Evolutionary conservation across 768 basidiomycete species (phyloP).

Genomic region (Termitomyces titanicus): DNA sequence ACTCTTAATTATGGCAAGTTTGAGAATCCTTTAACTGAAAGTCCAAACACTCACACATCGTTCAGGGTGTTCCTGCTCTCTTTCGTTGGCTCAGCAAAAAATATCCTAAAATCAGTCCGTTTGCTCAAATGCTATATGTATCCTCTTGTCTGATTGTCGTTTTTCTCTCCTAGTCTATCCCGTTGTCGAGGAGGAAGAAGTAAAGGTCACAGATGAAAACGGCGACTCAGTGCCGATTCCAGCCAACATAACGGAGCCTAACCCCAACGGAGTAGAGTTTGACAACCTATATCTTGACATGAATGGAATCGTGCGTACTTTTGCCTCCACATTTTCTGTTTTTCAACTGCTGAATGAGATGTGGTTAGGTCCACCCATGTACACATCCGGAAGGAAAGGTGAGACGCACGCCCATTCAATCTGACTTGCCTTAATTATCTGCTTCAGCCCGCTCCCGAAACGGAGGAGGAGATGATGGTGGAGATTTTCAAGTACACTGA

Average conservation of each 20-base stretch:
- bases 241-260: constrained; percentile 72
- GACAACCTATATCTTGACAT: constrained; percentile 98
- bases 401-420: constrained; percentile 13
- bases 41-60: constrained; percentile 1
- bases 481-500: constrained; percentile 97
- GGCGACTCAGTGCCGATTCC: constrained; percentile 71
- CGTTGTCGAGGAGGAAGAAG: constrained; percentile 84
- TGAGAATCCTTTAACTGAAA: neutral
- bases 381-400: constrained; percentile 98
- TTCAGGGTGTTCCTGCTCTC: constrained; percentile 92
- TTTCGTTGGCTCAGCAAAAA: constrained; percentile 99
- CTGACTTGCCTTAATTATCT: neutral
- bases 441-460: constrained; percentile 86
- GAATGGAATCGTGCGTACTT: constrained; percentile 87
- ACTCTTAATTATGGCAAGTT: constrained; percentile 2
- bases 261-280: constrained; percentile 95
- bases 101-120: constrained; percentile 93
- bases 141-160: neutral
- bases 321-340: neutral
- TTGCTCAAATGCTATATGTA: neutral
- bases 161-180: constrained; percentile 48
- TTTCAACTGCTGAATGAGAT: neutral
- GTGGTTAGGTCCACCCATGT: constrained; percentile 87
- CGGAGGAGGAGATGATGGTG: constrained; percentile 99
- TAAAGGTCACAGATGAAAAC: constrained; percentile 59